These are phyloP conservation scores for Tilletia setariae DNA, from an alignment of 1,284 basidiomycete species.

Conservation along the genomic window DNA sequence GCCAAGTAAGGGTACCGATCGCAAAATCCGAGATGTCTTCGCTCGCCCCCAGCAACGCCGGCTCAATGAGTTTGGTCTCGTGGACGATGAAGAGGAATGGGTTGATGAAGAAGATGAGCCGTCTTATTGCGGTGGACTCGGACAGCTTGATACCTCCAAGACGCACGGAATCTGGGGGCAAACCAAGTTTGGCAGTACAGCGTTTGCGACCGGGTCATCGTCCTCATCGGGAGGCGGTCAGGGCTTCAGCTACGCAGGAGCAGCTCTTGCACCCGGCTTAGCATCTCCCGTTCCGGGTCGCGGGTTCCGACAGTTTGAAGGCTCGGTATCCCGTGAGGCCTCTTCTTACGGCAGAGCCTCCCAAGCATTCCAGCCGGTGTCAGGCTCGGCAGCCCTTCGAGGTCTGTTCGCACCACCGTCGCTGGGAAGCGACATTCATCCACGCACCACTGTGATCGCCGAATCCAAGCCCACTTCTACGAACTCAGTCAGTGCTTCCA, in stretches of 20 bases:
- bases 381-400: slow-evolving; percentile 1
- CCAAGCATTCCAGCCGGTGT: too few species aligned
- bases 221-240: too few species aligned
- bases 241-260: too few species aligned
- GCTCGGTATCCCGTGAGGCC: not conserved
- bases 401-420: slow-evolving; percentile 8
- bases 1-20: slow-evolving; percentile 11
- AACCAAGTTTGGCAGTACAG: not conserved
- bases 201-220: not conserved
- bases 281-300: not conserved
- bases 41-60: slow-evolving; percentile 17
- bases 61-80: not conserved
- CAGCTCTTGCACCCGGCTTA: not conserved
- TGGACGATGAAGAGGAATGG: slow-evolving; percentile 38
- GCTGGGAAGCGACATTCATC: slow-evolving; percentile 11
- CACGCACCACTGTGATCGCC: slow-evolving; percentile 1
- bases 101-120: slow-evolving; percentile 46
- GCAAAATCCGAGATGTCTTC: slow-evolving; percentile 45
- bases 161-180: not conserved
- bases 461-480: not conserved
- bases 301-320: not conserved
- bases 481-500: not conserved
- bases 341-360: too few species aligned
- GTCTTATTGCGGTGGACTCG: slow-evolving; percentile 38
- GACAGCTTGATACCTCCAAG: slow-evolving; percentile 34